Base-by-base conservation (phyloP, 2,329 filamentous ascomycete genomes). In the Fusarium proliferatum region DNA sequence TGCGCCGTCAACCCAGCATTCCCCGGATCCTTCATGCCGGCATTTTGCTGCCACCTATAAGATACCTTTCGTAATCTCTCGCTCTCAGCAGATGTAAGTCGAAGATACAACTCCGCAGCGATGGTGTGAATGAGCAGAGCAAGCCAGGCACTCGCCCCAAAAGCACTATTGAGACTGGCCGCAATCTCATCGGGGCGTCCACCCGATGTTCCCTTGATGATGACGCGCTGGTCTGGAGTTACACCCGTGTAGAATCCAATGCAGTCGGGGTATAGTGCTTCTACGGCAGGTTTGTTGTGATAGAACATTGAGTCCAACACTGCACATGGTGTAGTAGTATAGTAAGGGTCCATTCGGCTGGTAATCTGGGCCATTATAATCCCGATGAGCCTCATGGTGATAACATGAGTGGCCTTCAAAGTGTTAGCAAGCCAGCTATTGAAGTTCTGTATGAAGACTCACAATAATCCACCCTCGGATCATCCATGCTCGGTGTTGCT, bases 401-500 rank as follows among this genome's bases (percentile, higher is more conserved):
- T 84, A 69, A 90, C 88, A 6, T 82, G 80, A 6, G 84, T 84
- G n/a, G 82, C 84, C 85, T 60, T 9, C 1, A 15, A 41, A 28
- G 11, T 28, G 34, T 72, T 33, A 72, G 49, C 33, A 42, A 34
- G 21, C 21, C 3, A 21, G 1, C 33, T 5, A 12, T 38, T 9
- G 5, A 0, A 1, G 4, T 3, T 13, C 4, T 6, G 10, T 28
- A 11, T n/a, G 2, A 19, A 4, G 2, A 21, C 64, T 61, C 69
- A 86, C 83, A 69, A 86, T 86, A 43, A 86, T 81, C 86, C 86
- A 87, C 12, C 86, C 83, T 28, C 90, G 79, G 36, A 92, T 75
- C 89, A 91, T 92, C 89, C 89, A 92, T 6, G 88, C 88, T 3
- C 90, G 84, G 68, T 92, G 90, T 74, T 91, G 86, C 38, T 91